phyloP scores from a whole-genome alignment of 1,284 basidiomycete genomes.

The Pseudozyma flocculosa region DNA sequence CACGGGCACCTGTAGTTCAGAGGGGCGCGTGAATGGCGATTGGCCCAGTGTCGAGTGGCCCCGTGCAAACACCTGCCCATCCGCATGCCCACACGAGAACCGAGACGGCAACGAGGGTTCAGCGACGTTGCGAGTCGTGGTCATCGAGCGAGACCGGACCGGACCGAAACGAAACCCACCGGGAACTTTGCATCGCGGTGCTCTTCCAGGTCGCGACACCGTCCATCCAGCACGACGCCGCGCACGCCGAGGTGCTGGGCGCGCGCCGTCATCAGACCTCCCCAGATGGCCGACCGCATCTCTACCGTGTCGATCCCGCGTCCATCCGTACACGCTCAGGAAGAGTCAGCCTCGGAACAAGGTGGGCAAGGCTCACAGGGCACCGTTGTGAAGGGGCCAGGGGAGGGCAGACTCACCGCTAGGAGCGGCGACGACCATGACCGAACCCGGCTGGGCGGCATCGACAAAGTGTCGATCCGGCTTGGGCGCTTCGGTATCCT shows the following conservation, averaged over 20 bases:
- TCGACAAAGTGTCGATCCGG: constrained; percentile 80
- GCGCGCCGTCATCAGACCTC: constrained; percentile 84
- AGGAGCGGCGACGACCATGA: constrained; percentile 79
- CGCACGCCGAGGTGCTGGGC: constrained; percentile 69
- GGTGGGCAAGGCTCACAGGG: too few relatives aligned
- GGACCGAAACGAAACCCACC: constrained; percentile 6
- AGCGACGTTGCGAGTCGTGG: neutral
- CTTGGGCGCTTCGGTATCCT: constrained; percentile 69
- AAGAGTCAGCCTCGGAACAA: too few relatives aligned
- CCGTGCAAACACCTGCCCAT: constrained; percentile 63
- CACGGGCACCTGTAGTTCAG: constrained; percentile 74
- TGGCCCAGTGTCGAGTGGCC: constrained; percentile 84
- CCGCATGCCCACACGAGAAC: neutral
- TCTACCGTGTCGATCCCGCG: neutral
- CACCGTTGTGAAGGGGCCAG: constrained; percentile 15
- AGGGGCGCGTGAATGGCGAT: constrained; percentile 79
- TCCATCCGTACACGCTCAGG: too few relatives aligned
- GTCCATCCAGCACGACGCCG: constrained; percentile 76
- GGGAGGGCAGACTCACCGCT: constrained; percentile 63
- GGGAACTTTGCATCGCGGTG: constrained; percentile 68
- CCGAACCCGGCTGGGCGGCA: constrained; percentile 67
- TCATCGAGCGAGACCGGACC: too few relatives aligned
- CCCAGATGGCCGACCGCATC: constrained; percentile 81
- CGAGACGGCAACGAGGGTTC: too few relatives aligned
- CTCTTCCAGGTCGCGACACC: constrained; percentile 79